phyloP scores from a whole-genome alignment of 2,329 filamentous ascomycete genomes.

The Pyrenochaeta sp. region DNA sequence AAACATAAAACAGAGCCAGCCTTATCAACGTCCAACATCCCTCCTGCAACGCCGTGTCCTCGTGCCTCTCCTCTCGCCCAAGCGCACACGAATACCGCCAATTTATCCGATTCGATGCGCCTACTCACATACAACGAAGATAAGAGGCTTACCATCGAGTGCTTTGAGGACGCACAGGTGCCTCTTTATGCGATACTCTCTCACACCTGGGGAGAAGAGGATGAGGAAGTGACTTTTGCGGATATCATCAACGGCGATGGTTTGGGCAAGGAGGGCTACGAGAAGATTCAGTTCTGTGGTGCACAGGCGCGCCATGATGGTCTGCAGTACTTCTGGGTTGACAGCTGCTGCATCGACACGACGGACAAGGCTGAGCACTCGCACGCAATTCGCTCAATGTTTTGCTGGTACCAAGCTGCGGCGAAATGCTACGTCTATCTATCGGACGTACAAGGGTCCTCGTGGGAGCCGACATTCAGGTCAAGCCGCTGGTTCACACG shows the following conservation, averaged over 20 bases:
- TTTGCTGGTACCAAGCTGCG: conserved; percentile 5
- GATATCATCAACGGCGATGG: neutral
- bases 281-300: conserved; percentile 1
- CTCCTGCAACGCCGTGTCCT: too few species aligned
- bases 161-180: neutral
- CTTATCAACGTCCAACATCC: too few species aligned
- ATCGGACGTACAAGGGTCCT: neutral
- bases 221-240: neutral
- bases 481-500: neutral
- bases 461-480: neutral
- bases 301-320: neutral
- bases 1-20: too few species aligned
- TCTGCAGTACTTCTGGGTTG: conserved; percentile 6
- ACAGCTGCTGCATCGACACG: conserved; percentile 9
- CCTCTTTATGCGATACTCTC: conserved; percentile 6
- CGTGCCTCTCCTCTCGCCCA: too few species aligned
- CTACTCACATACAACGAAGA: too few species aligned
- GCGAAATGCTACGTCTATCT: conserved; percentile 4
- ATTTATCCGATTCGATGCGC: too few species aligned
- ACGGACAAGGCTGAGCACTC: neutral
- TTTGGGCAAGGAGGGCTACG: neutral
- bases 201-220: conserved; percentile 6
- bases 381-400: conserved; percentile 3
- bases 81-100: too few species aligned
- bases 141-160: neutral